Evolutionary conservation across 140 eudicot genomes (phyloP).

Genomic region (Flaveria floridana): DNA sequence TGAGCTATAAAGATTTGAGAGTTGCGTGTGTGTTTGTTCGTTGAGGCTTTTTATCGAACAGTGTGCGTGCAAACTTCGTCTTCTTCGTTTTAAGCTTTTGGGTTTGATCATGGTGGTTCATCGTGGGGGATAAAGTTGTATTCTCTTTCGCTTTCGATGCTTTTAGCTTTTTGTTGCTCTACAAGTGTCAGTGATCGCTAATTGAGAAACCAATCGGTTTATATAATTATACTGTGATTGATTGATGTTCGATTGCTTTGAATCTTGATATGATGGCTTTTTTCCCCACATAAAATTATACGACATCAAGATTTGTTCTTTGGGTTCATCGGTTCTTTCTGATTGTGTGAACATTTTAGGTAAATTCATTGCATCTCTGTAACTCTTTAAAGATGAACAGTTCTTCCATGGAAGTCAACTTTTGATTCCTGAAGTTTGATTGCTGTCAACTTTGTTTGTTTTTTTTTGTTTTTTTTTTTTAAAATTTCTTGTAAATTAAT

Average conservation of each 20-base stretch:
- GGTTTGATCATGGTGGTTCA: constrained; percentile 1
- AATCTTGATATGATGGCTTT: neutral
- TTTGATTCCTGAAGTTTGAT: neutral
- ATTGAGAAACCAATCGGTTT: neutral
- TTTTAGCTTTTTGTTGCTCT: too few species aligned
- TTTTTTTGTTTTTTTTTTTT: neutral
- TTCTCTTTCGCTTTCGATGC: constrained; percentile 17
- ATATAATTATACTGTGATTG: too few species aligned
- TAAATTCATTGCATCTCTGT: neutral
- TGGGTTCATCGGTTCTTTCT: constrained; percentile 10
- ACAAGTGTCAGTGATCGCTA: neutral
- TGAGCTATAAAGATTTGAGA: neutral
- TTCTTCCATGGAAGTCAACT: constrained; percentile 4
- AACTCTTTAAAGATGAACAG: neutral
- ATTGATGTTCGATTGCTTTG: neutral
- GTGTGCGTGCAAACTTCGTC: constrained; percentile 10
- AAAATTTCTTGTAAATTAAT: neutral
- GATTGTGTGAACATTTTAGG: neutral
- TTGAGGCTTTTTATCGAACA: constrained; percentile 31
- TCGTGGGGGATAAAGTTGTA: constrained; percentile 29
- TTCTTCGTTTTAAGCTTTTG: constrained; percentile 1
- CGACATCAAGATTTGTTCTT: neutral
- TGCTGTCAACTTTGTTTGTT: neutral
- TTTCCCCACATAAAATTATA: neutral
- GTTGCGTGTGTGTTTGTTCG: constrained; percentile 19